These are phyloP conservation scores for Aspergillus fumigatus DNA, from an alignment of 2,329 filamentous ascomycete species.

Conservation along the genomic window DNA sequence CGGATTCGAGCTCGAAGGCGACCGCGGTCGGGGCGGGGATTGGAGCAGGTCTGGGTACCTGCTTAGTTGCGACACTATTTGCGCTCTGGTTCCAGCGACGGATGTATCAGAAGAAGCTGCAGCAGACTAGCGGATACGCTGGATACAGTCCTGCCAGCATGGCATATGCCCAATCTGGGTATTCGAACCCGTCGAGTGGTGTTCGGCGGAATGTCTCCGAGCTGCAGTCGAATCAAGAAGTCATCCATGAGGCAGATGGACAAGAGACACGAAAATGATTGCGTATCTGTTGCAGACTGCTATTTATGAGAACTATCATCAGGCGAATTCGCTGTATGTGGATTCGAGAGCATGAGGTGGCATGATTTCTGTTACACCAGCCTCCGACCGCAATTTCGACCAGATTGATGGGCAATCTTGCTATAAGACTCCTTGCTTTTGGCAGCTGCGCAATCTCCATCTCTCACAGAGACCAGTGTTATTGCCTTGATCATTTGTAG, in stretches of 20 bases:
- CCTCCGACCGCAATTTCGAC: not conserved
- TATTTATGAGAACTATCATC: no score
- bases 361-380: not conserved
- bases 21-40: not conserved
- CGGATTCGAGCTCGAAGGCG: not conserved
- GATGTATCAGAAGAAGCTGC: not conserved
- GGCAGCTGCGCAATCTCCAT: not conserved
- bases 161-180: not conserved
- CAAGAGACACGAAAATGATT: not conserved
- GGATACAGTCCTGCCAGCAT: not conserved
- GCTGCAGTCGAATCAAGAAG: not conserved
- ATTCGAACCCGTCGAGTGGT: not conserved
- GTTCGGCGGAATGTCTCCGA: not conserved
- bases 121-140: not conserved
- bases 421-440: not conserved
- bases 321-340: no score
- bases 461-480: not conserved
- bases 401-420: not conserved
- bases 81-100: constrained; percentile 3
- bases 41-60: constrained; percentile 2
- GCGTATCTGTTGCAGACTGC: no score
- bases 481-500: not conserved
- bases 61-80: not conserved
- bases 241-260: not conserved
- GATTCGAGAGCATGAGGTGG: not conserved